Evolutionary conservation across 1,139 yeast species (phyloP).

Genomic region (Torulaspora pretoriensis): DNA sequence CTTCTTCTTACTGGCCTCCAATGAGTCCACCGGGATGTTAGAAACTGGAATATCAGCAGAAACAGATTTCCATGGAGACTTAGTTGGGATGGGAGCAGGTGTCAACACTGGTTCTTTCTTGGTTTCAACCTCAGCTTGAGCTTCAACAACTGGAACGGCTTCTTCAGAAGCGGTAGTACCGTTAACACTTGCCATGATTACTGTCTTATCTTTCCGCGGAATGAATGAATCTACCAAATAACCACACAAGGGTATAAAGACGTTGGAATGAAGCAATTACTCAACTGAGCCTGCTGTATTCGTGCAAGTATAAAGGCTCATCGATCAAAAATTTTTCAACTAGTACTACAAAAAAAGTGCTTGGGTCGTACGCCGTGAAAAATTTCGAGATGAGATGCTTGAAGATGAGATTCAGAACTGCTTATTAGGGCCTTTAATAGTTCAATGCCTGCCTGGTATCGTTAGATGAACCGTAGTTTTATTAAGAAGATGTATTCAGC

Average conservation of each 20-base stretch:
- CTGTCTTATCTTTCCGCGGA: background rate
- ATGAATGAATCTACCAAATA: background rate
- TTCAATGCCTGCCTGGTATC: background rate
- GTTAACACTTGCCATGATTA: constrained; percentile 2
- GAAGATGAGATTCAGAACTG: background rate
- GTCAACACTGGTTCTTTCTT: constrained; percentile 42
- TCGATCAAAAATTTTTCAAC: constrained; percentile 8
- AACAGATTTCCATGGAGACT: constrained; percentile 63
- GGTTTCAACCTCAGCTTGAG: constrained; percentile 5
- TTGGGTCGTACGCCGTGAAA: constrained; percentile 13
- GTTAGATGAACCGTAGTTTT: constrained; percentile 8
- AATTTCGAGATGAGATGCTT: constrained; percentile 1
- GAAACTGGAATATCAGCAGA: constrained; percentile 32
- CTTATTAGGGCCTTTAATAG: background rate
- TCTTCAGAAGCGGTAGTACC: constrained; percentile 1
- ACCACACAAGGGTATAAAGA: background rate
- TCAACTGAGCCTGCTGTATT: background rate
- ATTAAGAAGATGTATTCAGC: constrained; percentile 1
- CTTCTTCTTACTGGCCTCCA: constrained; percentile 42
- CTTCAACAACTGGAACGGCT: background rate
- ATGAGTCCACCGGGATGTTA: constrained; percentile 35
- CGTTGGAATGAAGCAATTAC: background rate
- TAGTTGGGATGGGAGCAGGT: constrained; percentile 74
- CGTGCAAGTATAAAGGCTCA: constrained; percentile 6
- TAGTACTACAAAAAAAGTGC: constrained; percentile 9